Evolutionary conservation across 75 land plant genomes (phyloP), one percentile per base, ranked within the genome.

Genomic region (Adiantum capillusveneris): DNA sequence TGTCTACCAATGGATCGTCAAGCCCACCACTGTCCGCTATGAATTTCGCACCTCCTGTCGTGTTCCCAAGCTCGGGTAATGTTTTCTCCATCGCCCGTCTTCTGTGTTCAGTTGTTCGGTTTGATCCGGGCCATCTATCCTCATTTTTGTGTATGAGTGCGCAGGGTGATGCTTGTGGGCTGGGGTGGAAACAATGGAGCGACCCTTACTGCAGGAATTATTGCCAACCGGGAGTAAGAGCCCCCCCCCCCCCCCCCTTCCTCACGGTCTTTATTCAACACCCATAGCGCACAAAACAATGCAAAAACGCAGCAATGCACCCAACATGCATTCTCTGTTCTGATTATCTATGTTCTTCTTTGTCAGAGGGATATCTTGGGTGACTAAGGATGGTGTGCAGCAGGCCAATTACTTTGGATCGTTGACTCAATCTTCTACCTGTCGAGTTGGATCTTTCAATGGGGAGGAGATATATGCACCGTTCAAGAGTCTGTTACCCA

Each of bases 141-240:
- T 13, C 41, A 30, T 31, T 1, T 58, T 13, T 34, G 6, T 58
- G 60, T 58, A 14, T 2, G 50, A 6, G 3, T 57, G 17, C 37
- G 18, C 44, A 85, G 89, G 66, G 85, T 85, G 66, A 79, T 85
- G 98, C 87, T 93, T 16, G 96, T 89, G 44, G 98, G 98, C 29
- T 93, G 98, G 98, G 98, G 98, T 2, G 98, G 98, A 14, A 93
- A 89, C 77, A 93, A 93, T 44, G 98, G 98, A 6, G 80, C 90
- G 12, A 89, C 96, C 13, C 82, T 93, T 28, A 93, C 98, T 0
- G 96, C 83, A n/a, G 98, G 87, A 26, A 78, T 93, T 16, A 90
- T 93, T 21, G 96, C 98, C 1, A 90, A 90, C 58, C 66, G 90
- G 64, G 90, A 86, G 90, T 90, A 51, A 71, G 74, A 3, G 3